Evolutionary conservation across 2,329 filamentous ascomycete species (phyloP).

Genomic region (Bretziella fagacearum): DNA sequence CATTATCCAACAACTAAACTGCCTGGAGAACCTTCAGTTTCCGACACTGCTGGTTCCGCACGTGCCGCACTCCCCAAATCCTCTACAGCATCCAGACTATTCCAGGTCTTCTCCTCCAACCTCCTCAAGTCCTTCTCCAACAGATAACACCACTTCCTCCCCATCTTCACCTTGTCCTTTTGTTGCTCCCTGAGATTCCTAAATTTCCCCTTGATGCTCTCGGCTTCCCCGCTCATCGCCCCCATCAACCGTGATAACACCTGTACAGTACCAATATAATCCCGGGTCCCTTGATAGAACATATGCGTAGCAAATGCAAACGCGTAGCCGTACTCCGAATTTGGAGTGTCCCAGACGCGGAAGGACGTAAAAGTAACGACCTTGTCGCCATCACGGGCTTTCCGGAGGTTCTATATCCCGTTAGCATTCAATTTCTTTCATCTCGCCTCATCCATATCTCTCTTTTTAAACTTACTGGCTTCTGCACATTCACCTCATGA

Average conservation of each 20-base stretch:
- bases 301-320: slow-evolving; percentile 9
- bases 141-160: slow-evolving; percentile 14
- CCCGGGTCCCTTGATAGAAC: slow-evolving; percentile 8
- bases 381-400: slow-evolving; percentile 5
- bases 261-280: slow-evolving; percentile 11
- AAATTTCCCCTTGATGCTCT: not conserved
- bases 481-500: slow-evolving; percentile 7
- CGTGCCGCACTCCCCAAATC: slow-evolving; percentile 33
- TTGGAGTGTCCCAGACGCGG: not conserved
- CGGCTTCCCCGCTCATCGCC: not conserved
- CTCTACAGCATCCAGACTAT: slow-evolving; percentile 53
- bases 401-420: not conserved
- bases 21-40: not conserved
- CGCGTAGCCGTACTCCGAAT: not conserved
- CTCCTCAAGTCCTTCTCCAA: slow-evolving; percentile 38
- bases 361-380: slow-evolving; percentile 11
- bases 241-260: slow-evolving; percentile 1
- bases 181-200: not conserved
- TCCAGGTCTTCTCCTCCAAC: slow-evolving; percentile 61
- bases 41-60: not conserved
- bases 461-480: slow-evolving; percentile 6
- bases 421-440: too few relatives aligned
- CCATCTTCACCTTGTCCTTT: slow-evolving; percentile 5
- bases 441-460: not conserved
- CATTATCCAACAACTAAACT: not conserved